Evolutionary conservation across 2,329 filamentous ascomycete genomes (phyloP).

Genomic region (Alternaria viburni): DNA sequence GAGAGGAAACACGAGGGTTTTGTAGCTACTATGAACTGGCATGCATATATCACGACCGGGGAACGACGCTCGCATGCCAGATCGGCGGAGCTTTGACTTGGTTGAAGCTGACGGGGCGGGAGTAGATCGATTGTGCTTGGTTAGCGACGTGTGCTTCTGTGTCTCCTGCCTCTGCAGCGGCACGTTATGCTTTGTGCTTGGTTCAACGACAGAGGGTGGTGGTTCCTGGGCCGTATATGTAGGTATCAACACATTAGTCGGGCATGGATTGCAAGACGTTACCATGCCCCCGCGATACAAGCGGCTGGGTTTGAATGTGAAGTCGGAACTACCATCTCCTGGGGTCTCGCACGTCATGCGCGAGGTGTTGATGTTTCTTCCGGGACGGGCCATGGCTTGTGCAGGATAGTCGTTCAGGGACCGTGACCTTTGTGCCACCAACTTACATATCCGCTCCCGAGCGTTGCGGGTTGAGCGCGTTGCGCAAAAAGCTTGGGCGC

Average conservation of each 20-base stretch:
- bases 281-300: constrained; percentile 21
- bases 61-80: constrained; percentile 22
- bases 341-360: constrained; percentile 31
- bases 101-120: constrained; percentile 12
- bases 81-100: constrained; percentile 39
- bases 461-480: constrained; percentile 12
- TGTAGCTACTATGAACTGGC: constrained; percentile 29
- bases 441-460: constrained; percentile 26
- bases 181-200: constrained; percentile 22
- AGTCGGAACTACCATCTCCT: constrained; percentile 36
- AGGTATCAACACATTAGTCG: constrained; percentile 2
- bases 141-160: constrained; percentile 3
- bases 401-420: constrained; percentile 27
- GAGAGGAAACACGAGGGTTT: constrained; percentile 14
- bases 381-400: constrained; percentile 23
- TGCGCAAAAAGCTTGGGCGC: constrained; percentile 23
- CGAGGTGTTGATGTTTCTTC: constrained; percentile 21
- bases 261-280: constrained; percentile 22
- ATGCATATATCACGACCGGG: constrained; percentile 25
- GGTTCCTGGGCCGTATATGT: constrained; percentile 19
- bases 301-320: constrained; percentile 19
- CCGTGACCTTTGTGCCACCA: constrained; percentile 32
- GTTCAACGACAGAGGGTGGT: constrained; percentile 16
- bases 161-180: constrained; percentile 6
- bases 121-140: constrained; percentile 7